Conservation (phyloP, 2,329 filamentous ascomycete species). For the Fusarium xyrophilum region DNA sequence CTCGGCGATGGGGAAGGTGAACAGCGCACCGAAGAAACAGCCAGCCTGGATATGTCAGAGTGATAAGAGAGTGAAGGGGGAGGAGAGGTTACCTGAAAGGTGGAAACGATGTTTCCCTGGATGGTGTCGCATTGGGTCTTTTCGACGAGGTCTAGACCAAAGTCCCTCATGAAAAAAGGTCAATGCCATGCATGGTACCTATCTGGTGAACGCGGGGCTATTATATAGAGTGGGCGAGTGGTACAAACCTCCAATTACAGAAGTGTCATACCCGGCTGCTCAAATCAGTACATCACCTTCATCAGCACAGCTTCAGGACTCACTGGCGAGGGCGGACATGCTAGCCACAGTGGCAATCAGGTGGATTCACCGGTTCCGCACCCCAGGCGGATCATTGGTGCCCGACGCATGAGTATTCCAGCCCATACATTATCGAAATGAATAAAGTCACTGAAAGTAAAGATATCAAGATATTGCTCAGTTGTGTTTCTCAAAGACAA, state of each 20-base stretch:
- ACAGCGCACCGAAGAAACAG: conserved; percentile 50
- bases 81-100: conserved; percentile 38
- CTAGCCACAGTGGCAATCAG: conserved; percentile 44
- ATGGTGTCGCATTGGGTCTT: conserved; percentile 43
- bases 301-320: background rate
- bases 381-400: conserved; percentile 45
- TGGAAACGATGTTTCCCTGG: conserved; percentile 51
- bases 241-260: conserved; percentile 47
- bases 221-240: fast-evolving
- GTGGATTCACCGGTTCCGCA: conserved; percentile 47
- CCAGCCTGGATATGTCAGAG: conserved; percentile 41
- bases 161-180: conserved; percentile 48
- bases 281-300: background rate
- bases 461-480: background rate
- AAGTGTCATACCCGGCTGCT: conserved; percentile 48
- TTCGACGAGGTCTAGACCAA: conserved; percentile 41
- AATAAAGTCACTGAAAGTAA: background rate
- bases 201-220: fast-evolving
- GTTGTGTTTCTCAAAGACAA: background rate
- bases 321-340: conserved; percentile 47
- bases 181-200: conserved; percentile 49
- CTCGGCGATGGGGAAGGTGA: conserved; percentile 56
- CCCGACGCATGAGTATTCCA: conserved; percentile 49
- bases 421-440: conserved; percentile 34
- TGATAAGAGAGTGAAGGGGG: no score